Evolutionary conservation across 129 eudicot genomes (phyloP).

Genomic region (Flaveria sonorensis): DNA sequence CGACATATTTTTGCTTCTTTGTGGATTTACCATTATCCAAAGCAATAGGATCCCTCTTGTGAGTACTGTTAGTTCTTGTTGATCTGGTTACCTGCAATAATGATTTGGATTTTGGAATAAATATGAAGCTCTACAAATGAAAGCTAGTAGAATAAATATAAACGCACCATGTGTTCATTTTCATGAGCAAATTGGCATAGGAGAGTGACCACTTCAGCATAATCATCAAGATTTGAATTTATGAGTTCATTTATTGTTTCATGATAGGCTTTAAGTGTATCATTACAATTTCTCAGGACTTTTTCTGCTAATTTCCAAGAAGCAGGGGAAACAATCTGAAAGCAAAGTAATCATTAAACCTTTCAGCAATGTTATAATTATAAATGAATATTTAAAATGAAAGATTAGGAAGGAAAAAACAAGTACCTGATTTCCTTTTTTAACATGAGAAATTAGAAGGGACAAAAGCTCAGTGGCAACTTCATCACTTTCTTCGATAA

Average conservation of each 20-base stretch:
- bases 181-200: conserved; percentile 43
- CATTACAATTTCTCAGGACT: conserved; percentile 46
- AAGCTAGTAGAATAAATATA: conserved; percentile 12
- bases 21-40: conserved; percentile 26
- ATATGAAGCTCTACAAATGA: not conserved
- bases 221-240: conserved; percentile 40
- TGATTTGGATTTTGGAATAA: not conserved
- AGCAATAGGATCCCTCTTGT: conserved; percentile 24
- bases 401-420: not conserved
- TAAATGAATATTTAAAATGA: not conserved
- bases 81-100: conserved; percentile 30
- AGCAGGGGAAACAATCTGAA: conserved; percentile 50
- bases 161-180: conserved; percentile 43
- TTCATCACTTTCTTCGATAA: conserved; percentile 72
- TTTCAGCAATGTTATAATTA: not conserved
- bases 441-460: conserved; percentile 55
- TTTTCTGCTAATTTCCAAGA: conserved; percentile 58
- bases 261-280: conserved; percentile 41
- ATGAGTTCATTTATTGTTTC: conserved; percentile 29
- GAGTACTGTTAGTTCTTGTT: conserved; percentile 21
- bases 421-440: conserved; percentile 53
- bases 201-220: conserved; percentile 56
- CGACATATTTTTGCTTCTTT: conserved; percentile 35
- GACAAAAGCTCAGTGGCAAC: conserved; percentile 53
- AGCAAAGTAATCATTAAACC: conserved; percentile 13